Conservation (phyloP, 108 stramenopile genomes). For the Pseudonitzschia pungens region DNA sequence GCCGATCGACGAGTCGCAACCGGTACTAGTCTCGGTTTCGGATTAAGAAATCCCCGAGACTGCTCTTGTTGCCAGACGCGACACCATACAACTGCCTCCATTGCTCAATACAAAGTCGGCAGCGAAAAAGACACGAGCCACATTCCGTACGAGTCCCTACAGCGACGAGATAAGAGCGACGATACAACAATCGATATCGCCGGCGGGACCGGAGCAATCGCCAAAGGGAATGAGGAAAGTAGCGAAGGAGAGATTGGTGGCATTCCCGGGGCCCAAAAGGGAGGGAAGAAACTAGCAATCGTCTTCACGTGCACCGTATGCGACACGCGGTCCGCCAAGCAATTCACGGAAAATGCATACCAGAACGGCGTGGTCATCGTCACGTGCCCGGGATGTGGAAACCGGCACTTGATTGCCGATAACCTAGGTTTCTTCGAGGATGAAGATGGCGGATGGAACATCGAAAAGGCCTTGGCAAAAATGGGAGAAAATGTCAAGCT, state of each 20-base stretch:
- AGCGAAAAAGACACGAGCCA: no score
- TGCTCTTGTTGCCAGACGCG: no score
- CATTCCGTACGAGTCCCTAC: no score
- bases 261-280: slow-evolving; percentile 51
- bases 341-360: slow-evolving; percentile 93
- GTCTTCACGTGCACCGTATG: slow-evolving; percentile 94
- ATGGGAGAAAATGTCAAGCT: slow-evolving; percentile 64
- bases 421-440: slow-evolving; percentile 57
- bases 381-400: slow-evolving; percentile 91
- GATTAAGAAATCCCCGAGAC: no score
- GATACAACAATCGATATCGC: no score
- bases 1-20: no score
- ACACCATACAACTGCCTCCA: no score
- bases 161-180: no score
- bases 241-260: not conserved
- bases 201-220: not conserved
- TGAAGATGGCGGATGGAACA: slow-evolving; percentile 66
- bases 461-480: slow-evolving; percentile 59
- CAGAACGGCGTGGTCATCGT: slow-evolving; percentile 92
- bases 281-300: slow-evolving; percentile 78
- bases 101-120: no score
- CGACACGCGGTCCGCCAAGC: slow-evolving; percentile 94
- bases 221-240: not conserved
- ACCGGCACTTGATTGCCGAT: slow-evolving; percentile 96
- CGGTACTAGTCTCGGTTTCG: no score